Base-by-base conservation (phyloP, 352 stramenopile species). In the Phytopythium montanum region DNA sequence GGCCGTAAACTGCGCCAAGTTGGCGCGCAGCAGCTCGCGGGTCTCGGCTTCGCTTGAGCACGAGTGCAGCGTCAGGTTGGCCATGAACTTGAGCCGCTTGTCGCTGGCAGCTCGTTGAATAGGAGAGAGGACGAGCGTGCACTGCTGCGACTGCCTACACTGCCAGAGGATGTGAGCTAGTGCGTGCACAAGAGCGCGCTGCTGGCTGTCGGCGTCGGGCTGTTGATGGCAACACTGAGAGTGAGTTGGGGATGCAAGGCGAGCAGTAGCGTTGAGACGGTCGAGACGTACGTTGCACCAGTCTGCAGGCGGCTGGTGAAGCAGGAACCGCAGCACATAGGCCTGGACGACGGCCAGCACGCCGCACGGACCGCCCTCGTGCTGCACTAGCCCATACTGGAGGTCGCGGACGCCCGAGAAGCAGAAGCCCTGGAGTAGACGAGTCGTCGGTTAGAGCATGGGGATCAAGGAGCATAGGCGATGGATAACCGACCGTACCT, bases 291-390 rank as follows among this genome's bases (percentile, higher is more conserved):
- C 81, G 45, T 92, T 88, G 49, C 81, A 76, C 81, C 81, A 94
- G 57, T 88, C 66, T 16, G 59, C 54, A 39, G 62, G 50, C 26
- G 57, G 61, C 5, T 65, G 64, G 21, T 75, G 66, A 18, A 89
- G 57, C 16, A 98, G 64, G 49, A 92, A 87, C 29, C 75, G 72
- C 34, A 98, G 65, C 26, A 97, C 77, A 59, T 97, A 96, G 0
- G 84, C 96, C 65, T 98, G 95, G 1, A 98, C 78, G 7, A 96
- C 88, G 13, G 96, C 96, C 16, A 99, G 77, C 1, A 98, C 92
- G 18, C 96, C 96, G 60, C 96, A 99, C 4, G 96, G 96, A 4
- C 96, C 96, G 34, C 96, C 96, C 64, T 98, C 85, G 52, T 85
- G 62, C 73, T 99, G 96, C 50, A 95, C 80, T 23, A 99, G 72